These are phyloP conservation scores for Penicillium tannophilum DNA, from an alignment of 495 filamentous ascomycete genomes.

Conservation along the genomic window DNA sequence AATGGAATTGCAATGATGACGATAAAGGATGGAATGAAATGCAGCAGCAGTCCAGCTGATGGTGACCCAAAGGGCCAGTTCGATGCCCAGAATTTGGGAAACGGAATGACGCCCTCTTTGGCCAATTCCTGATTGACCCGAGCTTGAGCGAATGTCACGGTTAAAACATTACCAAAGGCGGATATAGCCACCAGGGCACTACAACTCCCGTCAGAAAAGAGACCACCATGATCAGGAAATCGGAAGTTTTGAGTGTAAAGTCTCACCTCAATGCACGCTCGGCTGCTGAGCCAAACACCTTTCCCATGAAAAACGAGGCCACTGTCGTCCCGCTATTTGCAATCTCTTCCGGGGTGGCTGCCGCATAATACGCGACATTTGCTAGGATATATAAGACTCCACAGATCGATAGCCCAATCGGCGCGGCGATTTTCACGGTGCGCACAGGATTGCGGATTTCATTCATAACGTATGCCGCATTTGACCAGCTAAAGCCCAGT, in stretches of 20 bases:
- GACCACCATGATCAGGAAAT: no score
- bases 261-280: slow-evolving; percentile 26
- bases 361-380: slow-evolving; percentile 69
- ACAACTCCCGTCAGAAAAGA: not conserved
- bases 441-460: slow-evolving; percentile 69
- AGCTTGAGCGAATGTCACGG: slow-evolving; percentile 66
- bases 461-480: slow-evolving; percentile 71
- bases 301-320: slow-evolving; percentile 65
- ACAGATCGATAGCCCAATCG: slow-evolving; percentile 58
- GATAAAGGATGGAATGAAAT: slow-evolving; percentile 64
- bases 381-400: slow-evolving; percentile 63
- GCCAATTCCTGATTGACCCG: slow-evolving; percentile 66
- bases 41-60: slow-evolving; percentile 59
- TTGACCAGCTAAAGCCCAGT: slow-evolving; percentile 42
- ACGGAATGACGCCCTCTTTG: slow-evolving; percentile 67
- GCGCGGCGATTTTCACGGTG: slow-evolving; percentile 62
- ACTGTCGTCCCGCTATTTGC: slow-evolving; percentile 63
- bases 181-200: slow-evolving; percentile 60
- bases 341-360: slow-evolving; percentile 64
- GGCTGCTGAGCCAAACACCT: slow-evolving; percentile 56
- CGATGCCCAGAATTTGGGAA: slow-evolving; percentile 58
- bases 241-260: not conserved
- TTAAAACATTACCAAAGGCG: slow-evolving; percentile 70
- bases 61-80: slow-evolving; percentile 67
- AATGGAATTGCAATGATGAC: slow-evolving; percentile 64